Evolutionary conservation across 768 basidiomycete species (phyloP).

Genomic region (Strobilomyces echinocephalus): DNA sequence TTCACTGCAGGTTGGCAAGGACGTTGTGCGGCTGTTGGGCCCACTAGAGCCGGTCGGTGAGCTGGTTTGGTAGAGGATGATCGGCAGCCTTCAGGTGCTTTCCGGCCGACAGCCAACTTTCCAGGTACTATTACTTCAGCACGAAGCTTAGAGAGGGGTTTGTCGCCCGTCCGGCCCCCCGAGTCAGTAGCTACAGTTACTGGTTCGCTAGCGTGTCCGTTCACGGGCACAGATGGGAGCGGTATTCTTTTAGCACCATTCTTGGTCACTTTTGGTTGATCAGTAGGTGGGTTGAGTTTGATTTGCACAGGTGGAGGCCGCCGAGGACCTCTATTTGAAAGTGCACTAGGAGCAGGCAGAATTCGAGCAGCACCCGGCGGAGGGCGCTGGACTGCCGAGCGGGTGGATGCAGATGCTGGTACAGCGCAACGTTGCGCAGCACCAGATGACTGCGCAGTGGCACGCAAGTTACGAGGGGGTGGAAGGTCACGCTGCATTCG

Average conservation of each 20-base stretch:
- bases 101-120: constrained; percentile 9
- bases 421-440: constrained; percentile 18
- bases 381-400: constrained; percentile 9
- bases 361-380: constrained; percentile 1
- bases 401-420: constrained; percentile 9
- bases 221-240: constrained; percentile 18
- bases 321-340: constrained; percentile 19
- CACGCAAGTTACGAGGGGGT: constrained; percentile 14
- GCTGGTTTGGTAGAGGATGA: constrained; percentile 7
- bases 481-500: constrained; percentile 16
- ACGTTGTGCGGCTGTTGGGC: constrained; percentile 1
- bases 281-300: constrained; percentile 14
- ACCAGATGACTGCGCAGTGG: constrained; percentile 14
- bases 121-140: background rate
- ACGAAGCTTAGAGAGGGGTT: constrained; percentile 10
- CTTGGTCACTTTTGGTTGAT: constrained; percentile 25
- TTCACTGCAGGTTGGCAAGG: constrained; percentile 10
- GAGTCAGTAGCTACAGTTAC: background rate
- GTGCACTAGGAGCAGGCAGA: background rate
- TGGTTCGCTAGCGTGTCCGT: constrained; percentile 1
- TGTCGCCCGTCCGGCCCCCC: background rate
- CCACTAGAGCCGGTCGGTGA: background rate
- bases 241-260: constrained; percentile 32
- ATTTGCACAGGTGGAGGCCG: constrained; percentile 25
- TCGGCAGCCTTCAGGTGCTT: constrained; percentile 4